phyloP scores from a whole-genome alignment of 805 yeast genomes.

The Cyberlindnera mrakii region DNA sequence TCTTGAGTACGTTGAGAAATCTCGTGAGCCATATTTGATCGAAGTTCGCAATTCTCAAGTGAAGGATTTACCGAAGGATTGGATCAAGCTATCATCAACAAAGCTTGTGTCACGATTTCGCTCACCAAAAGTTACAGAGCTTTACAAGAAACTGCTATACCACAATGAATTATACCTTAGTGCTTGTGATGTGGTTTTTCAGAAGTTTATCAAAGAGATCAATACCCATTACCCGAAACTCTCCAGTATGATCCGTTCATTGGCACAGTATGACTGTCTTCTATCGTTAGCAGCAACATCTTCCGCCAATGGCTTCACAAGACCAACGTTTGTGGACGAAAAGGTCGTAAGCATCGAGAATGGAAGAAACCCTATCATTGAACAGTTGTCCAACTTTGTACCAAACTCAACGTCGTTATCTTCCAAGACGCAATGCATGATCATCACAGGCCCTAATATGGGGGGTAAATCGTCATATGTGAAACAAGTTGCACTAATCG shows the following conservation, averaged over 20 bases:
- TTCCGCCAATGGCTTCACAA: conserved; percentile 49
- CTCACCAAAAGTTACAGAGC: conserved; percentile 47
- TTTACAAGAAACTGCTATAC: conserved; percentile 52
- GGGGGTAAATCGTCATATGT: conserved; percentile 94
- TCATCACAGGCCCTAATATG: conserved; percentile 96
- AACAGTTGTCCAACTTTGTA: conserved; percentile 45
- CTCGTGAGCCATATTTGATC: conserved; percentile 65
- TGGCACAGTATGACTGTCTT: conserved; percentile 68
- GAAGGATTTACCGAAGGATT: conserved; percentile 57
- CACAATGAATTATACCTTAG: conserved; percentile 43
- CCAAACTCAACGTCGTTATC: conserved; percentile 77
- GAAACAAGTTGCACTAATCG: conserved; percentile 79
- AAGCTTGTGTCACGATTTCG: conserved; percentile 65
- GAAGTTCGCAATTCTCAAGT: conserved; percentile 58
- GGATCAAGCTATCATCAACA: conserved; percentile 74
- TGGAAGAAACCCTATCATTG: conserved; percentile 90
- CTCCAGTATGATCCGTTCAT: conserved; percentile 40
- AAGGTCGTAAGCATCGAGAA: conserved; percentile 42
- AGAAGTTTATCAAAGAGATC: conserved; percentile 40
- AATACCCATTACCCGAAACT: conserved; percentile 39
- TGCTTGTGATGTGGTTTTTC: conserved; percentile 33
- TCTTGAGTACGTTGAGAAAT: conserved; percentile 47
- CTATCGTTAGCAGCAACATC: conserved; percentile 69
- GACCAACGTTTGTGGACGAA: conserved; percentile 57
- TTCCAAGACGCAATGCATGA: conserved; percentile 55